These are phyloP conservation scores for Heracleum sosnowskyi DNA, from an alignment of 129 eudicot species.

Conservation along the genomic window DNA sequence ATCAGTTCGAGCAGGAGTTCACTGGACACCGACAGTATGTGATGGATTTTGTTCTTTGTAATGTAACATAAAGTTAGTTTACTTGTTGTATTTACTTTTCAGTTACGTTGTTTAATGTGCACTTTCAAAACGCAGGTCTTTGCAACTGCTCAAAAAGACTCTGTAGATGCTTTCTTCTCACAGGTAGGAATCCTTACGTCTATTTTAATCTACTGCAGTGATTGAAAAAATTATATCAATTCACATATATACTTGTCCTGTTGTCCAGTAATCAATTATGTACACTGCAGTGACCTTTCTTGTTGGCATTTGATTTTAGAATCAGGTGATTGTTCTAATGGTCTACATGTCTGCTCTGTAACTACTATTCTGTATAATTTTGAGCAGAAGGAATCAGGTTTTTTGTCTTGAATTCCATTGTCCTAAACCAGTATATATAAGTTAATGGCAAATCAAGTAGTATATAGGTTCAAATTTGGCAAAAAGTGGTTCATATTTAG, in stretches of 20 bases:
- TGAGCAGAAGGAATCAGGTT: neutral
- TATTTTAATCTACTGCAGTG: neutral
- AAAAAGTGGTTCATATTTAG: neutral
- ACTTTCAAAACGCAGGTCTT: constrained; percentile 55
- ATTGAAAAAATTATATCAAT: neutral
- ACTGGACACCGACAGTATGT: constrained; percentile 95
- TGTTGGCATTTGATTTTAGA: neutral
- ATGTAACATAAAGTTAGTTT: neutral
- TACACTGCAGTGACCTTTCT: neutral
- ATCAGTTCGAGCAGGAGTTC: constrained; percentile 98
- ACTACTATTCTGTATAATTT: neutral
- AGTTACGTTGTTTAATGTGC: constrained; percentile 6
- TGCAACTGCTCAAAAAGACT: constrained; percentile 91
- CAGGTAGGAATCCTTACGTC: constrained; percentile 47
- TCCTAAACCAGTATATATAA: neutral
- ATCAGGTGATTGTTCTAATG: neutral
- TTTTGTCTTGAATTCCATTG: neutral
- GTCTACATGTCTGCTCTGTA: neutral
- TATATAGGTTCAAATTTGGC: neutral
- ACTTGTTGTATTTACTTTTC: neutral
- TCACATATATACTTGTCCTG: neutral
- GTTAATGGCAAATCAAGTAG: neutral
- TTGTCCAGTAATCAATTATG: neutral
- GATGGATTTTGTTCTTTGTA: neutral
- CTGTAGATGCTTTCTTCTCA: constrained; percentile 83